Percentiles rank a stretch among this genome's conserved stretches.
phyloP scores from a whole-genome alignment of 1,284 basidiomycete genomes.

The Boletus semigastroideus region DNA sequence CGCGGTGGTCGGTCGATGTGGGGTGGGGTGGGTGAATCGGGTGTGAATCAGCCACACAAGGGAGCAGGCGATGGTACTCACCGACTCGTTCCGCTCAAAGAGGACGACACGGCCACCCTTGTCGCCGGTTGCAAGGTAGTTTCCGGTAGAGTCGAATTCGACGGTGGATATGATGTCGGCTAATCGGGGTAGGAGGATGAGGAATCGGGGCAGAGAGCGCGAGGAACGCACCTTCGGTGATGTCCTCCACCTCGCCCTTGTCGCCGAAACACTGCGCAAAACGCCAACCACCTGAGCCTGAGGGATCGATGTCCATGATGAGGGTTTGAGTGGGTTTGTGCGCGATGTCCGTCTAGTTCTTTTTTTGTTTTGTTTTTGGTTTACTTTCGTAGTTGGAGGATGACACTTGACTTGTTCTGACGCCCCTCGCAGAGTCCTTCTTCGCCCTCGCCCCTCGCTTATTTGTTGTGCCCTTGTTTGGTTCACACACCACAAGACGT shows the following conservation, averaged over 20 bases:
- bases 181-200: conserved; percentile 40
- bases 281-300: conserved; percentile 88
- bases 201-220: conserved; percentile 23
- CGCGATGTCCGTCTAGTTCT: conserved; percentile 13
- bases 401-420: conserved; percentile 17
- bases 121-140: conserved; percentile 99
- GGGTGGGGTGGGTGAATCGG: conserved; percentile 22
- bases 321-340: conserved; percentile 13
- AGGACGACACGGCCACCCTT: conserved; percentile 98
- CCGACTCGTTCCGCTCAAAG: conserved; percentile 97
- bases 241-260: conserved; percentile 99
- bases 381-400: conserved; percentile 3
- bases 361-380: too few species aligned
- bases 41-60: conserved; percentile 30
- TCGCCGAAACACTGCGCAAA: conserved; percentile 99
- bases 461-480: conserved; percentile 39
- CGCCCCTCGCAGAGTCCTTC: conserved; percentile 6
- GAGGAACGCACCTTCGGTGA: conserved; percentile 82
- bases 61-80: conserved; percentile 44
- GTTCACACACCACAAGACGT: conserved; percentile 10
- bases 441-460: conserved; percentile 4
- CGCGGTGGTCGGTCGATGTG: conserved; percentile 1
- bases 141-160: conserved; percentile 99
- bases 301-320: conserved; percentile 77
- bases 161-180: conserved; percentile 99